Base-by-base conservation (phyloP, 108 stramenopile species). In the Cyclotella baltica region DNA sequence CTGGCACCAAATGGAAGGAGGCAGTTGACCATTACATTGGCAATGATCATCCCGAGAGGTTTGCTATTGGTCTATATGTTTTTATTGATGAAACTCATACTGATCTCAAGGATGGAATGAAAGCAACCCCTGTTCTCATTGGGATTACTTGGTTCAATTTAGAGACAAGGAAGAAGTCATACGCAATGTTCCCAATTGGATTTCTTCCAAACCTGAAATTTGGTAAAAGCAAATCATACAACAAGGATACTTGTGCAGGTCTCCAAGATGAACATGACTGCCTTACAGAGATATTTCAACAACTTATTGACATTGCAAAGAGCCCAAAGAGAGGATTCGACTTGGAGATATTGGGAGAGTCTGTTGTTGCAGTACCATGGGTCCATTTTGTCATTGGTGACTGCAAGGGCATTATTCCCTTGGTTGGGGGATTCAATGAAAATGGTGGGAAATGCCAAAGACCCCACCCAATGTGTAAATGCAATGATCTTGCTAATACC, bases 191-290 rank as follows among this genome's bases (percentile, higher is more conserved):
- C 13, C 27, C 27, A 11, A 13, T 65, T 40, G 64, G 64, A 27
- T 43, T 65, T 25, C 25, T 65, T 43, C 64, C 64, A 20, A 65
- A 65, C 23, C 38, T 65, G 23, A 43, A 3, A 19, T 43, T 46
- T 65, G 40, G 64, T 1, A 43, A 22, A 20, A 23, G 43, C 8
- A 65, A 38, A 43, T 56, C 20, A 25, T 27, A 25, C 23, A n/a
- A n/a, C 11, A 56, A 56, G 11, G 25, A 56, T 11, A 56, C 55
- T 11, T 22, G n/a, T 23, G 25, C 20, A 11, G 22, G 25, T 23
- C 43, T 65, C 4, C 64, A 65, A 65, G 64, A 65, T 40, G 37
- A 65, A 27, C 64, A 65, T 22, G 38, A 65, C 15, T 65, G 64
- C 43, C 38, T 65, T 6, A n/a, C 40, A 0, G 36, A 20, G 22